Base-by-base conservation (phyloP, 2,329 filamentous ascomycete genomes). In the Calonectria hongkongensis region DNA sequence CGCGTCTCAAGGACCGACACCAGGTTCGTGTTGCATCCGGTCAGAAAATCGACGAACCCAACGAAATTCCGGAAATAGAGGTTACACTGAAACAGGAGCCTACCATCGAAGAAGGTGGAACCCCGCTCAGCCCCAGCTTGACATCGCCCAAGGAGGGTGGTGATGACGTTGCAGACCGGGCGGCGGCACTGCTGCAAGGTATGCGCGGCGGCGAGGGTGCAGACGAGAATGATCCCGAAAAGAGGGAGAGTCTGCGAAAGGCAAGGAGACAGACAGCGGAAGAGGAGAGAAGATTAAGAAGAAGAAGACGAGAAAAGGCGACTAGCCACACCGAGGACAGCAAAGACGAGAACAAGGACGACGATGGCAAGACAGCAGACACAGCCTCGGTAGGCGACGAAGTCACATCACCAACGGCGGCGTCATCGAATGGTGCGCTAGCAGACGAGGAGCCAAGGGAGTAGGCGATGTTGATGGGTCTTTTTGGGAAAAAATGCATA, bases 21-120 rank as follows among this genome's bases (percentile, higher is more conserved):
- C 94, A 98, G 85, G 94, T 97, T 39, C 94, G 96, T 73, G 91
- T 98, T 66, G 95, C 96, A 18, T 96, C 94, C 21, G 96, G 96
- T 10, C 95, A 98, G 80, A 91, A 96, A 80, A 93, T 97, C n/a
- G 94, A 82, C 3, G 95, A 98, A 71, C 78, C 88, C 66, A 87
- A 89, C 78, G 93, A 94, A 79, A 89, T 89, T 16, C 88, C 91
- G 65, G 91, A 92, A 69, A 84, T 87, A 33, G 90, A 90, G 67
- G 83, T 79, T 2, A 83, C 77, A 74, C 78, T 81, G 79, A 83
- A 72, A 81, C 80, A 73, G 75, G 84, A 80, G 78, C 79, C 70
- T 82, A 68, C 85, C 18, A 84, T 85, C 56, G 86, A 88, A 51
- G 87, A 90, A 27, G 89, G 90, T 48, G 86, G 86, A 33, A 86